phyloP scores from a whole-genome alignment of 345 rosid species.

The Ailanthus altissimus region DNA sequence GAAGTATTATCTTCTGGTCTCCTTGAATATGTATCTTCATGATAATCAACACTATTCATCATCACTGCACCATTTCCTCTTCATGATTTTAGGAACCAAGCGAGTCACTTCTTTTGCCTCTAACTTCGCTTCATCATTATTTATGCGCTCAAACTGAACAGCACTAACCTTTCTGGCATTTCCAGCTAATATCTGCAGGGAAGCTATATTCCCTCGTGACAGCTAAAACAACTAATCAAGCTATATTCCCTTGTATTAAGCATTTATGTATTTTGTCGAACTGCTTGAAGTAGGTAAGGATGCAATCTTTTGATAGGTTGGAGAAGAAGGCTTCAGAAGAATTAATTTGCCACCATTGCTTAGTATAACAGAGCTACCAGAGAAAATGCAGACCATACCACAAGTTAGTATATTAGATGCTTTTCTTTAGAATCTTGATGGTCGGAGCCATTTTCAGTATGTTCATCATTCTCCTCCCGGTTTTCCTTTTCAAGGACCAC shows the following conservation, averaged over 20 bases:
- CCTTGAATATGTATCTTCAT: slow-evolving; percentile 37
- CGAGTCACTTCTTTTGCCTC: slow-evolving; percentile 70
- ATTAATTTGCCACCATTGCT: neutral
- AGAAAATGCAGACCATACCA: slow-evolving; percentile 47
- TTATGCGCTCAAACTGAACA: slow-evolving; percentile 75
- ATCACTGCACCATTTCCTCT: slow-evolving; percentile 73
- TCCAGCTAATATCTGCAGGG: slow-evolving; percentile 80
- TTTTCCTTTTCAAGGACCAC: slow-evolving; percentile 79
- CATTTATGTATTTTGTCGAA: neutral
- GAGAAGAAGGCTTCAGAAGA: neutral
- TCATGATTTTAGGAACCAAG: slow-evolving; percentile 72
- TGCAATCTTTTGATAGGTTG: slow-evolving; percentile 6
- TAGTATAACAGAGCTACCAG: neutral
- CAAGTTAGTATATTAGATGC: slow-evolving; percentile 76
- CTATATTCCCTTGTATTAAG: neutral
- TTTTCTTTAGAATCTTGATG: slow-evolving; percentile 64
- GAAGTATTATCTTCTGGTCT: slow-evolving; percentile 40
- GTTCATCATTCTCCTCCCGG: slow-evolving; percentile 67
- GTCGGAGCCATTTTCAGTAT: slow-evolving; percentile 63
- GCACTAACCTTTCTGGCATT: slow-evolving; percentile 97
- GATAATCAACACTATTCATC: slow-evolving; percentile 43
- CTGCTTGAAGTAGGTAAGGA: neutral
- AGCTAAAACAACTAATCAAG: slow-evolving; percentile 14
- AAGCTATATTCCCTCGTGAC: slow-evolving; percentile 8
- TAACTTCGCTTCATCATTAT: slow-evolving; percentile 45